Evolutionary conservation across 163 green algal genomes (phyloP).

Genomic region (Coccomyxa subellipsoidea): DNA sequence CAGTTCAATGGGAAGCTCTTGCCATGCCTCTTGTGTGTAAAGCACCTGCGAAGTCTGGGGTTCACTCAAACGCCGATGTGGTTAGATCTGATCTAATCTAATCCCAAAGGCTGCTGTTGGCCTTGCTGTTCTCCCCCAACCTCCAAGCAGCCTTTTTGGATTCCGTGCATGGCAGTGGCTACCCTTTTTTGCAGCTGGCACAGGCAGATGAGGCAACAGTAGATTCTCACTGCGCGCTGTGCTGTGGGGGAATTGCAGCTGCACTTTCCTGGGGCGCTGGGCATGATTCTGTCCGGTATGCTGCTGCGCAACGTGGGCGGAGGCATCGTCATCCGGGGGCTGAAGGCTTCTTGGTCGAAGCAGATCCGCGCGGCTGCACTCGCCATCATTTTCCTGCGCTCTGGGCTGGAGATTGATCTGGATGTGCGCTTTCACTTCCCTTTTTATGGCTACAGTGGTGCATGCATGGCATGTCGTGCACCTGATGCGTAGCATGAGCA

Average conservation of each 20-base stretch:
- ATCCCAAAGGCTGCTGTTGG: too few relatives aligned
- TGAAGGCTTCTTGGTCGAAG: conserved; percentile 47
- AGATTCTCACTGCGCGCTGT: background rate
- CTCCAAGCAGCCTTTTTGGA: too few relatives aligned
- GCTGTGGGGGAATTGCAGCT: background rate
- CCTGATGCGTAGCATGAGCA: too few relatives aligned
- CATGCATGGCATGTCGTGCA: too few relatives aligned
- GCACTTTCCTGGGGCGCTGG: conserved; percentile 51
- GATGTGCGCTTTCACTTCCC: conserved; percentile 18
- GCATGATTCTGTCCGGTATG: conserved; percentile 63
- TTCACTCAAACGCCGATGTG: too few relatives aligned
- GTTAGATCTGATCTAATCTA: too few relatives aligned
- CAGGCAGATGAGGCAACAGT: too few relatives aligned
- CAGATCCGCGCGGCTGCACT: conserved; percentile 58
- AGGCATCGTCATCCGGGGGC: conserved; percentile 38
- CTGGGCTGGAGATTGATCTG: conserved; percentile 77
- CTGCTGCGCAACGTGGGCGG: conserved; percentile 52
- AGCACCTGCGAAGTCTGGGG: too few relatives aligned
- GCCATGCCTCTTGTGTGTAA: background rate
- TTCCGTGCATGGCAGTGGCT: too few relatives aligned
- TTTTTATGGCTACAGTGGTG: background rate
- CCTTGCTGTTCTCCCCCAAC: too few relatives aligned
- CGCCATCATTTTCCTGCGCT: conserved; percentile 81
- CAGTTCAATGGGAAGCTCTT: background rate
- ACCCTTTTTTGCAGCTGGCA: too few relatives aligned